These are phyloP conservation scores for Musa acuminata DNA, from an alignment of 176 grass and related monocot genomes.

Conservation along the genomic window DNA sequence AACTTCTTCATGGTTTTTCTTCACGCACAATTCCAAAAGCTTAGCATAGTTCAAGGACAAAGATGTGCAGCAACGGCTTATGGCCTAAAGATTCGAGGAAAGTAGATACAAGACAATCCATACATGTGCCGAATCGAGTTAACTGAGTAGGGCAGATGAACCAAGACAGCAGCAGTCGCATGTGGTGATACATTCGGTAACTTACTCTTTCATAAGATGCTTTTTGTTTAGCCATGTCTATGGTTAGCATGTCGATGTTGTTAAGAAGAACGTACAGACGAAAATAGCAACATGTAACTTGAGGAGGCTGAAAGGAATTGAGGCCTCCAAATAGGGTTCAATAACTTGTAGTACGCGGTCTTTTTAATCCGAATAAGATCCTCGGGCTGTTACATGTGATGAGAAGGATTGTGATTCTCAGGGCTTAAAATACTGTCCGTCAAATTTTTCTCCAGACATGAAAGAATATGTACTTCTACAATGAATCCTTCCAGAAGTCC, in stretches of 20 bases:
- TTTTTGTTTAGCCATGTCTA: not conserved
- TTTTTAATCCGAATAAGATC: conserved; percentile 13
- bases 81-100: conserved; percentile 9
- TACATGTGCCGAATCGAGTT: not conserved
- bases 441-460: not conserved
- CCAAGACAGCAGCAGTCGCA: not conserved
- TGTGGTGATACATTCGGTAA: not conserved
- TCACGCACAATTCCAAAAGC: conserved; percentile 56
- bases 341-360: not conserved
- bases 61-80: conserved; percentile 29
- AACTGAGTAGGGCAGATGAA: not conserved
- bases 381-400: not conserved
- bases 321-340: not conserved
- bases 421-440: not conserved
- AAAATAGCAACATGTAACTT: conserved; percentile 16
- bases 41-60: conserved; percentile 29
- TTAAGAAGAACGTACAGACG: conserved; percentile 57
- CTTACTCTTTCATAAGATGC: not conserved
- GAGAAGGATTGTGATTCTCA: not conserved
- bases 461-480: no score
- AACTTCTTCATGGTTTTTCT: conserved; percentile 90
- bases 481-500: no score
- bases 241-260: not conserved
- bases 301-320: conserved; percentile 2
- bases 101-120: not conserved